phyloP scores from a whole-genome alignment of 2,329 filamentous ascomycete genomes.

The Escovopsis sp. region DNA sequence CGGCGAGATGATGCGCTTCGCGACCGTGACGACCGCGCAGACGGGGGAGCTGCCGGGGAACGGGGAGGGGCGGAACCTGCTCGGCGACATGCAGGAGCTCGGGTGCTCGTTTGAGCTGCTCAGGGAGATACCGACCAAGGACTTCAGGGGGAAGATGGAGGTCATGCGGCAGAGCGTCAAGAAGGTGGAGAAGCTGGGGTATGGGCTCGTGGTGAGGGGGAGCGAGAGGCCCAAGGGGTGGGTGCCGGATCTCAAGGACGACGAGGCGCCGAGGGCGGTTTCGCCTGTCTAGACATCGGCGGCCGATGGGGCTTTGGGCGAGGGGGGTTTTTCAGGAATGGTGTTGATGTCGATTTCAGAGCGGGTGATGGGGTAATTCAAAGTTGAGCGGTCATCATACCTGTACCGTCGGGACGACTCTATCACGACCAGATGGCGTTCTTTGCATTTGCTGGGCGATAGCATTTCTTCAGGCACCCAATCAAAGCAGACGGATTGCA shows the following conservation, averaged over 20 bases:
- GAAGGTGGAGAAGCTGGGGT: constrained; percentile 86
- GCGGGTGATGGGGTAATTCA: too few relatives aligned
- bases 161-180: constrained; percentile 79
- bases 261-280: constrained; percentile 17
- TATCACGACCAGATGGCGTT: too few relatives aligned
- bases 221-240: constrained; percentile 83
- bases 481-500: too few relatives aligned
- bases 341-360: too few relatives aligned
- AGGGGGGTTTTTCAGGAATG: too few relatives aligned
- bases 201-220: constrained; percentile 75
- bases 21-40: constrained; percentile 74
- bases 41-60: constrained; percentile 38
- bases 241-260: constrained; percentile 57
- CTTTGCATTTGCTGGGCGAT: too few relatives aligned
- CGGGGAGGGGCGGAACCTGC: constrained; percentile 39
- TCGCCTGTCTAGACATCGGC: constrained; percentile 12
- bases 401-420: too few relatives aligned
- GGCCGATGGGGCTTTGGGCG: too few relatives aligned
- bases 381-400: too few relatives aligned
- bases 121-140: constrained; percentile 39
- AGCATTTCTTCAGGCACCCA: too few relatives aligned
- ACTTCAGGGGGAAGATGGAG: constrained; percentile 63
- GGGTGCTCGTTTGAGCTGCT: constrained; percentile 64
- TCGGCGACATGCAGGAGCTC: constrained; percentile 68
- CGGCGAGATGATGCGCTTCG: constrained; percentile 94